A percentile compares a stretch with the other conserved stretches of the same genome.
phyloP scores from a whole-genome alignment of 2,329 filamentous ascomycete genomes.

The Rutstroemia sydowiana region DNA sequence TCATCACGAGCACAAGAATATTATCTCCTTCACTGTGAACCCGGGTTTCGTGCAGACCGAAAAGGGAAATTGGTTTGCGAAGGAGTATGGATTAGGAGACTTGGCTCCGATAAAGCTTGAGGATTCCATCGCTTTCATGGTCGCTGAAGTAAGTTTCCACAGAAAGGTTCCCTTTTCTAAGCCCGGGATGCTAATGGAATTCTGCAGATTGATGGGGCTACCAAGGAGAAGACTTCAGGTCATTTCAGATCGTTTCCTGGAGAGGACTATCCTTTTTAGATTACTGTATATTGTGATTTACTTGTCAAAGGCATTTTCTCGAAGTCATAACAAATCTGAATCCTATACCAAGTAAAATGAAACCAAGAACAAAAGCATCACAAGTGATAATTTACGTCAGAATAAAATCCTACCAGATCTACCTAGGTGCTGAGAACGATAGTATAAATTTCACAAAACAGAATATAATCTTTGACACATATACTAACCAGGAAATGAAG shows the following conservation, averaged over 20 bases:
- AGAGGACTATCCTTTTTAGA: neutral
- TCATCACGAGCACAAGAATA: neutral
- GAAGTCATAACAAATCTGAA: too few relatives aligned
- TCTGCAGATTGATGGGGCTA: neutral
- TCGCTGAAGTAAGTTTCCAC: neutral
- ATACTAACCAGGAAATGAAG: too few relatives aligned
- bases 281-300: too few relatives aligned
- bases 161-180: neutral
- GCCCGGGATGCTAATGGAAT: neutral
- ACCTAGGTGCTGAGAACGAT: too few relatives aligned
- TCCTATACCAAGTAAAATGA: too few relatives aligned
- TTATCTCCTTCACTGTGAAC: neutral
- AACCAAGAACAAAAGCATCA: too few relatives aligned
- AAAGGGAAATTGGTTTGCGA: neutral
- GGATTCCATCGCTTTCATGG: neutral
- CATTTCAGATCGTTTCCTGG: neutral
- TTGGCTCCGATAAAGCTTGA: neutral
- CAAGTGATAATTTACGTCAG: too few relatives aligned
- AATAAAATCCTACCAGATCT: too few relatives aligned
- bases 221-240: neutral
- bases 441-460: too few relatives aligned
- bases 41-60: neutral
- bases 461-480: too few relatives aligned
- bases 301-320: too few relatives aligned
- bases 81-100: neutral